Evolutionary conservation across 2,329 filamentous ascomycete species (phyloP), one percentile per base, ranked within the genome.

Genomic region (Ambrosiella xylebori): DNA sequence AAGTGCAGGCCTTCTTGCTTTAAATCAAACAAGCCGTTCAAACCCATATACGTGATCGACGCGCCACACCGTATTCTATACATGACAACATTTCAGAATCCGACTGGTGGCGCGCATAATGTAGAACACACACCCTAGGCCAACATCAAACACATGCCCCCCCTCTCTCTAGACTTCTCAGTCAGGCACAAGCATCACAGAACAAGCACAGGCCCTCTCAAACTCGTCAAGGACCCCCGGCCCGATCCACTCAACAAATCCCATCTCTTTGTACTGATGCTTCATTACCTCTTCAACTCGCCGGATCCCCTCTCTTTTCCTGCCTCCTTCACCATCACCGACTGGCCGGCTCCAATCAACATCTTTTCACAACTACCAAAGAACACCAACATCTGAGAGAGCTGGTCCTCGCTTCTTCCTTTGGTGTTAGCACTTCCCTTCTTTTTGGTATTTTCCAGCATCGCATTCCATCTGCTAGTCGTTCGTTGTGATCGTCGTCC

Each of bases 341-440:
- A 47, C 44, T 47, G 44, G 44, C 44, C 11, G 44, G 44, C 44
- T 15, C 44, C 44, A 47, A 41, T n/a, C 11, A 41, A 47, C 11
- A 13, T 47, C 11, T 15, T n/a, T 17, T 47, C 44, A 7, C 19
- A 15, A 47, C 7, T 7, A 47, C n/a, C 44, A 47, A 47, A 15
- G 19, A 17, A 47, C n/a, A 15, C 11, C 40, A n/a, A 47, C 9
- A 17, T 7, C n/a, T 47, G 9, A 8, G 44, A 47, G 40, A 56
- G 54, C 41, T 56, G 54, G 38, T 56, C 40, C 17, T 47, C 44
- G 36, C 52, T 55, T 51, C 50, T 47, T 54, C 51, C 17, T 58
- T 57, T 59, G 41, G 44, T 54, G 37, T 50, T 62, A 57, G 54
- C 54, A 27, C 12, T 50, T 59, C 59, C 39, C 56, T 51, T 39